phyloP scores from a whole-genome alignment of 2,329 filamentous ascomycete genomes.

The Rutstroemia sp. region DNA sequence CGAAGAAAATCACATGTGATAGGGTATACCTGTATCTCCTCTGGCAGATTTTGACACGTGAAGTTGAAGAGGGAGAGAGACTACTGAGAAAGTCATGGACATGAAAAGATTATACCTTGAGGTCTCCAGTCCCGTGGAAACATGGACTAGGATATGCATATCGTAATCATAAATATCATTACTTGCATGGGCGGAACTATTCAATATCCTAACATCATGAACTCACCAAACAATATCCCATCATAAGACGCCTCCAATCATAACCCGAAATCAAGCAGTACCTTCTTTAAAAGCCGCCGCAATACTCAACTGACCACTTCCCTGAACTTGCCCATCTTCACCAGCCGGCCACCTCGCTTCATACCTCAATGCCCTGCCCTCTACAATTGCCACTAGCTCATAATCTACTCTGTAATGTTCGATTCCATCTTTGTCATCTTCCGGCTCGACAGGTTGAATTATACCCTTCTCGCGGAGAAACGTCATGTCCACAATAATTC shows the following conservation, averaged over 20 bases:
- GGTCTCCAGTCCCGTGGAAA: too few relatives aligned
- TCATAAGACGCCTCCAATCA: not conserved
- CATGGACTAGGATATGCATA: too few relatives aligned
- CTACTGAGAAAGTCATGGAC: too few relatives aligned
- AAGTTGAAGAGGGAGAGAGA: too few relatives aligned
- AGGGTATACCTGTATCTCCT: too few relatives aligned
- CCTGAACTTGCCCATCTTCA: not conserved
- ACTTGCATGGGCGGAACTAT: too few relatives aligned
- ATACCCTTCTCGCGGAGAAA: conserved; percentile 13
- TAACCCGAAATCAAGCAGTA: conserved; percentile 1
- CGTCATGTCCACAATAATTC: conserved; percentile 16
- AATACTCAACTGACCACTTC: conserved; percentile 14
- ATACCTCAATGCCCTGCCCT: conserved; percentile 17
- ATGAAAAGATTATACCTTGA: too few relatives aligned
- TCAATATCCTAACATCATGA: too few relatives aligned
- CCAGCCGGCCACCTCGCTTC: conserved; percentile 15
- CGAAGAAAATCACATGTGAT: too few relatives aligned
- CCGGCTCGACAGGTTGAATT: conserved; percentile 7
- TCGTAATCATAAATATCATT: too few relatives aligned
- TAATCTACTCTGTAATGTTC: conserved; percentile 13
- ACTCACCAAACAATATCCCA: too few relatives aligned
- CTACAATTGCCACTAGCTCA: conserved; percentile 15
- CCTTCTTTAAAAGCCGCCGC: conserved; percentile 17
- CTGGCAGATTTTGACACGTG: too few relatives aligned
- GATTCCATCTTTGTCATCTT: not conserved